Evolutionary conservation across 805 yeast genomes (phyloP).

Genomic region (Starmerella khaoyaiensis): DNA sequence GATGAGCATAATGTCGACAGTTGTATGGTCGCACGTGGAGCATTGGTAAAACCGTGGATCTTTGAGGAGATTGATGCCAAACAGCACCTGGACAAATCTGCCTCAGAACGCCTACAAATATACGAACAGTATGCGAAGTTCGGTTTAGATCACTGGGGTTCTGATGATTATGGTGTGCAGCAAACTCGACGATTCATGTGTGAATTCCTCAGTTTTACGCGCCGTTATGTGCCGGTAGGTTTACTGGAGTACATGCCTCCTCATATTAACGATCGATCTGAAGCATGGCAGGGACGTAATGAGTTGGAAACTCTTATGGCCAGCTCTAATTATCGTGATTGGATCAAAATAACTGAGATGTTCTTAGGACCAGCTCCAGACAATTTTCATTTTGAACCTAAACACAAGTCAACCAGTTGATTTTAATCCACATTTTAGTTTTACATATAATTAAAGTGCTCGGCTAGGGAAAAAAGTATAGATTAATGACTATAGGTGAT

Average conservation of each 20-base stretch:
- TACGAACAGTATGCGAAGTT: conserved; percentile 54
- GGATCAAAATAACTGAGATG: conserved; percentile 94
- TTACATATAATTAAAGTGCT: neutral
- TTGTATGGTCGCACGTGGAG: conserved; percentile 97
- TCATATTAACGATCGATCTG: conserved; percentile 84
- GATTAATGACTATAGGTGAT: neutral
- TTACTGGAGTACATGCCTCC: conserved; percentile 81
- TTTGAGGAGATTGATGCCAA: conserved; percentile 86
- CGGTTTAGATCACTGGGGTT: conserved; percentile 95
- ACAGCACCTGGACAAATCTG: conserved; percentile 80
- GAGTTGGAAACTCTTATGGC: conserved; percentile 86
- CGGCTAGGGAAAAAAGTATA: neutral
- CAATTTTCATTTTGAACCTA: conserved; percentile 69
- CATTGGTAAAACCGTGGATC: conserved; percentile 96
- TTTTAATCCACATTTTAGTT: neutral
- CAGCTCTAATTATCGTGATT: conserved; percentile 72
- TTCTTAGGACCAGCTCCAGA: conserved; percentile 78
- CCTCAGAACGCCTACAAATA: conserved; percentile 76
- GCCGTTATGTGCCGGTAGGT: conserved; percentile 89
- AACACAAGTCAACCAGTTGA: conserved; percentile 83
- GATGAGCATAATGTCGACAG: conserved; percentile 64
- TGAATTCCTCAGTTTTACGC: conserved; percentile 88
- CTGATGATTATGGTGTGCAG: conserved; percentile 87
- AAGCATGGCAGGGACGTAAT: conserved; percentile 81
- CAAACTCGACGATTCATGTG: conserved; percentile 81